phyloP scores from a whole-genome alignment of 768 basidiomycete species.

The Mycena alexandri region DNA sequence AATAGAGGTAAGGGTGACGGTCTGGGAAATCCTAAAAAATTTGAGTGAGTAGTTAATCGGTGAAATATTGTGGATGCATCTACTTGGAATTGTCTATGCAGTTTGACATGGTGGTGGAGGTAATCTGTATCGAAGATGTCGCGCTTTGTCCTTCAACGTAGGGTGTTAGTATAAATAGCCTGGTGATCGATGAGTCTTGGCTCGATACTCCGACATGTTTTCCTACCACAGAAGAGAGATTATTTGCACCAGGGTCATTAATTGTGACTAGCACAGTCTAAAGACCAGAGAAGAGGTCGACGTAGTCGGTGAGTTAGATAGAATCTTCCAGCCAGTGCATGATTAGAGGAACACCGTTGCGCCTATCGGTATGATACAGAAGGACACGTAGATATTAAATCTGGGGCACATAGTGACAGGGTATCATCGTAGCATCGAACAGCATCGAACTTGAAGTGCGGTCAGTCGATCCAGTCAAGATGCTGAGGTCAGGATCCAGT shows the following conservation, averaged over 20 bases:
- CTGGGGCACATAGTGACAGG: not conserved
- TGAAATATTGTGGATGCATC: not conserved
- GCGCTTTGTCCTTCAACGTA: not conserved
- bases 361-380: not conserved
- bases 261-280: slow-evolving; percentile 13
- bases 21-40: not conserved
- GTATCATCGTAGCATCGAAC: not conserved
- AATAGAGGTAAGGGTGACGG: not conserved
- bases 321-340: not conserved
- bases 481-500: too few relatives aligned
- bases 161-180: not conserved
- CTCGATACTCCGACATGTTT: not conserved
- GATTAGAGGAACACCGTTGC: not conserved
- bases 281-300: not conserved
- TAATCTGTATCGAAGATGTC: not conserved
- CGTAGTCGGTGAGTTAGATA: not conserved
- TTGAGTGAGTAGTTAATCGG: too few relatives aligned
- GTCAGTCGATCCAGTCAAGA: not conserved
- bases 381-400: not conserved
- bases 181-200: not conserved
- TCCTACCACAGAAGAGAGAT: not conserved
- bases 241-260: not conserved
- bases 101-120: too few relatives aligned
- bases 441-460: too few relatives aligned
- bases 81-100: too few relatives aligned